Evolutionary conservation across 305 asterid species (phyloP).

Genomic region (Solanum hybrid): DNA sequence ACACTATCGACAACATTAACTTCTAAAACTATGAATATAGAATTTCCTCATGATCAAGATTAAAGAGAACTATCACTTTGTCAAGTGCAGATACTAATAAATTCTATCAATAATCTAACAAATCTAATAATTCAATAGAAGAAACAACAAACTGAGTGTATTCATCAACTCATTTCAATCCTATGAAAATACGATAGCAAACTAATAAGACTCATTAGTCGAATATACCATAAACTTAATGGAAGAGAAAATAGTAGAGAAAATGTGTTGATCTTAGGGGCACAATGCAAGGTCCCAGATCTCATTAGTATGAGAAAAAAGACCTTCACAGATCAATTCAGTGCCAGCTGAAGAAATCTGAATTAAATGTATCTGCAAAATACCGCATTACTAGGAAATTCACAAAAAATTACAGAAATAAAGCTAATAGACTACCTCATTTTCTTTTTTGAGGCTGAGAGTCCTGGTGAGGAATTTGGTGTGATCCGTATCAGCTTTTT

Average conservation of each 20-base stretch:
- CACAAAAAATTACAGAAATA: background rate
- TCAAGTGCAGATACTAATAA: background rate
- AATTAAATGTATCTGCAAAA: constrained; percentile 72
- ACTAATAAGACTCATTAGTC: background rate
- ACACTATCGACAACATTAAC: background rate
- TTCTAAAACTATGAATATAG: background rate
- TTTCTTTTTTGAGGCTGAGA: constrained; percentile 94
- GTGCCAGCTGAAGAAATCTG: constrained; percentile 67
- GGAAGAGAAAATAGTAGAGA: constrained; percentile 85
- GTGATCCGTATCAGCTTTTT: constrained; percentile 93
- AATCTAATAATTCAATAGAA: background rate
- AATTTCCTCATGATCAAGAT: background rate
- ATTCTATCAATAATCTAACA: background rate
- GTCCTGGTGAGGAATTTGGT: constrained; percentile 88
- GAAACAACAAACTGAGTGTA: background rate
- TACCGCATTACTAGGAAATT: constrained; percentile 9
- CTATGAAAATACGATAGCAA: background rate
- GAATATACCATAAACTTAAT: constrained; percentile 29
- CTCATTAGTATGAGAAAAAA: constrained; percentile 88
- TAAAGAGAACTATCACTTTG: background rate
- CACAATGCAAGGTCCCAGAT: constrained; percentile 95
- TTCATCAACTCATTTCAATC: background rate
- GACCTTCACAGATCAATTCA: constrained; percentile 88
- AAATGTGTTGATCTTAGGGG: constrained; percentile 89
- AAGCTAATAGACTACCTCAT: constrained; percentile 41